These are phyloP conservation scores for Capronia americana DNA, from an alignment of 2,329 filamentous ascomycete genomes.

Conservation along the genomic window DNA sequence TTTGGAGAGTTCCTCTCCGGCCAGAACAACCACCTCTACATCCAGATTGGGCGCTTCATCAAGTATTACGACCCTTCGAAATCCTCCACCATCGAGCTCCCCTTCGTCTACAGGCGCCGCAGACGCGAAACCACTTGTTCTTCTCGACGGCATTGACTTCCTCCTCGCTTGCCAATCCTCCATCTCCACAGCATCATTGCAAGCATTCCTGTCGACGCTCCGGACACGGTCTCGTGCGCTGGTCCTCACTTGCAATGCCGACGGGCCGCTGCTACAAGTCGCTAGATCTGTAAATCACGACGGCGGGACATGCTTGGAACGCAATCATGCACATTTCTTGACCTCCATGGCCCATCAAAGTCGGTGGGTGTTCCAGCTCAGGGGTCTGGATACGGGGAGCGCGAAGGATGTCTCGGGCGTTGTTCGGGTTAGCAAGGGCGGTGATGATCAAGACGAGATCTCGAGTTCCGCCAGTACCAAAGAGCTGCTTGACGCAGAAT, in stretches of 20 bases:
- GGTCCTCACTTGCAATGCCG: constrained; percentile 73
- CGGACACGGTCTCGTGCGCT: constrained; percentile 52
- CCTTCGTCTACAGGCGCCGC: constrained; percentile 6
- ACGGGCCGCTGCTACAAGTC: constrained; percentile 70
- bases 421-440: constrained; percentile 72
- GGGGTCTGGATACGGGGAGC: constrained; percentile 83
- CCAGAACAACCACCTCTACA: neutral
- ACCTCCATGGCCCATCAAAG: constrained; percentile 77
- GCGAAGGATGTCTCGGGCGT: constrained; percentile 91
- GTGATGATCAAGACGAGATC: constrained; percentile 44
- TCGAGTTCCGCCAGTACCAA: constrained; percentile 31
- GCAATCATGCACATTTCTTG: constrained; percentile 72
- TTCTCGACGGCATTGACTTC: constrained; percentile 39
- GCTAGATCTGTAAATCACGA: constrained; percentile 42
- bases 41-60: constrained; percentile 10
- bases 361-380: constrained; percentile 71
- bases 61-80: constrained; percentile 6
- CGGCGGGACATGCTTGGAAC: constrained; percentile 67
- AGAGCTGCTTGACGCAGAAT: constrained; percentile 66
- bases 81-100: constrained; percentile 6
- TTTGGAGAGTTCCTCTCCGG: constrained; percentile 21
- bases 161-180: constrained; percentile 36
- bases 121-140: constrained; percentile 22
- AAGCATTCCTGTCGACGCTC: constrained; percentile 29
- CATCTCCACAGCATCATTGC: constrained; percentile 19